Base-by-base conservation (phyloP, 2,329 filamentous ascomycete species). In the Calycina herbarum region DNA sequence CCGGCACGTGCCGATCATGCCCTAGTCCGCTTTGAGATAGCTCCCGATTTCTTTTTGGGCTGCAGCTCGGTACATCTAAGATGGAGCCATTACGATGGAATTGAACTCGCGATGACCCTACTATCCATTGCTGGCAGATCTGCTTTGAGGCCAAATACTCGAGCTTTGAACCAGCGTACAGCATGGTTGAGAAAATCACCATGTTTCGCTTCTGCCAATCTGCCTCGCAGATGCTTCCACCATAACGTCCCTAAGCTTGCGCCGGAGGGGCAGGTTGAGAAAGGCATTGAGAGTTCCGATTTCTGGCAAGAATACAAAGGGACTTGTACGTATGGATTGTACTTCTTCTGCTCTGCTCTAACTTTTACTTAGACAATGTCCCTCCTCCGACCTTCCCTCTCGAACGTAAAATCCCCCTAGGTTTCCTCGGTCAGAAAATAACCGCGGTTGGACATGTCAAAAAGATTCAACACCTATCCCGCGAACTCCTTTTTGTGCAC, bases 371-470 rank as follows among this genome's bases (percentile, higher is more conserved):
- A 67, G 64, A 48, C 51, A 20, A 67, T 63, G 33, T 67, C 20
- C 62, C 68, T 17, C 10, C 10, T 51, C 35, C 66, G 11, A 66
- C 33, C 15, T 64, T 73, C 57, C 38, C 63, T 60, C 61, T 71
- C 56, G 31, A 58, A 15, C 58, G 61, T 42, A 62, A 56, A 40
- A 64, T 70, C 20, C 60, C 42, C 45, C 27, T 27, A 2, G 24
- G 57, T 8, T 48, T 62, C 8, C 57, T 74, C 5, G 78, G 78
- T 45, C 57, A 80, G 7, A 73, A 78, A 24, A 81, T 90, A 38
- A 81, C 82, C 0, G 76, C 91, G 0, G 83, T 88, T 76, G 94
- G 94, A 24, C 95, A 94, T 71, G 77, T 97, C 0, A 86, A 87
- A 31, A 86, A 86, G 66, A 83, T 87, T 35, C 84, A 86, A 67